Evolutionary conservation across 2,329 filamentous ascomycete species (phyloP).

Genomic region (Talaromyces sp.): DNA sequence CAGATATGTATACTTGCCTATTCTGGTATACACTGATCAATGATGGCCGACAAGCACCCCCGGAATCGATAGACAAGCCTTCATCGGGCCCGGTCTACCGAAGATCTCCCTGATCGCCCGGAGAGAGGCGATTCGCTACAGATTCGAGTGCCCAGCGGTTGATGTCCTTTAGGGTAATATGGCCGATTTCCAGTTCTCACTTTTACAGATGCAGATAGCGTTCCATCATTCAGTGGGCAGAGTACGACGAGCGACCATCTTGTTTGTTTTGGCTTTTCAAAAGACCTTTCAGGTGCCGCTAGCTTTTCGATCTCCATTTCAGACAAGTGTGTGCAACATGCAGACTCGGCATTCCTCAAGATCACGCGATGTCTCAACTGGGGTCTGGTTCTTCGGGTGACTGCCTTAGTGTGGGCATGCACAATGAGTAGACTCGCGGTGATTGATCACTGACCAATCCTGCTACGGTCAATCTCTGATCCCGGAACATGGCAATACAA

Average conservation of each 20-base stretch:
- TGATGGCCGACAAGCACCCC: not conserved
- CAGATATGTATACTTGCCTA: conserved; percentile 19
- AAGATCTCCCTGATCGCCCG: conserved; percentile 7
- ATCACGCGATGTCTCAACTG: conserved; percentile 31
- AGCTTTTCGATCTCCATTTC: not conserved
- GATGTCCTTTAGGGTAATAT: not conserved
- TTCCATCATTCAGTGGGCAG: not conserved
- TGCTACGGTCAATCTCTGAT: not conserved
- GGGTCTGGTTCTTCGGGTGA: conserved; percentile 30
- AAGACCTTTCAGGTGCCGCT: not conserved
- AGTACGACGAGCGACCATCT: not conserved
- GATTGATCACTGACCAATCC: not conserved
- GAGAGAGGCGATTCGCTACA: not conserved
- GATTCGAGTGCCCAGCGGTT: not conserved
- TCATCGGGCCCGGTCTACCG: conserved; percentile 8
- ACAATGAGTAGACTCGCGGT: not conserved
- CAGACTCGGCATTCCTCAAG: conserved; percentile 21
- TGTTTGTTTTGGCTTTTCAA: not conserved
- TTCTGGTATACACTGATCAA: conserved; percentile 12
- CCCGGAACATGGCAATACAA: not conserved
- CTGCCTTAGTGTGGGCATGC: conserved; percentile 31
- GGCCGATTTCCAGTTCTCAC: not conserved
- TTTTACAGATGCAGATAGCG: not conserved
- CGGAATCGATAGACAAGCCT: not conserved
- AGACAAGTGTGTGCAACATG: conserved; percentile 1